Conservation (phyloP, 768 basidiomycete genomes). For the Hortiboletus campestris region DNA sequence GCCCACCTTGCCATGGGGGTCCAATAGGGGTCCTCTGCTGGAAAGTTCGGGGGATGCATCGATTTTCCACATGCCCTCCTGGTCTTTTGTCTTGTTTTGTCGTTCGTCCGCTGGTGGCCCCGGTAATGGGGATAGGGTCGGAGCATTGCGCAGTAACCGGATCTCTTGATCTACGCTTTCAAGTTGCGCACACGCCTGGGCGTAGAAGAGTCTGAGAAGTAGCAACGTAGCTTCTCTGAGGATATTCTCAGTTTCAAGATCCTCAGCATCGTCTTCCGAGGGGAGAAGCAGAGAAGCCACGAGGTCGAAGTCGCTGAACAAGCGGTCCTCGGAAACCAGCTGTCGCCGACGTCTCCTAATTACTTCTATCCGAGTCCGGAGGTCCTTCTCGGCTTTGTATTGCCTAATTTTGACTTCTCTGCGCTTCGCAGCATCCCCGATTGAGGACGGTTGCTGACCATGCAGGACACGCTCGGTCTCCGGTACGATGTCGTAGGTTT, state of each 20-base stretch:
- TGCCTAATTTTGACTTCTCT: constrained; percentile 91
- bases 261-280: constrained; percentile 40
- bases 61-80: constrained; percentile 69
- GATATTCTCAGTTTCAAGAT: constrained; percentile 61
- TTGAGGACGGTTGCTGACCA: constrained; percentile 43
- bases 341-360: constrained; percentile 55
- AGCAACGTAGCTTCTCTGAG: constrained; percentile 66
- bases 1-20: constrained; percentile 72
- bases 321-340: constrained; percentile 29
- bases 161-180: constrained; percentile 71
- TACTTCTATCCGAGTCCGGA: constrained; percentile 64
- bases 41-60: constrained; percentile 51
- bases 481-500: constrained; percentile 66
- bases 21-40: constrained; percentile 65
- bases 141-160: constrained; percentile 60
- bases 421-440: constrained; percentile 64
- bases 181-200: constrained; percentile 64
- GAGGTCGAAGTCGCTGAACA: constrained; percentile 57
- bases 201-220: constrained; percentile 71
- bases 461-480: constrained; percentile 58
- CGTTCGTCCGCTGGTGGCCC: constrained; percentile 36
- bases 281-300: constrained; percentile 60
- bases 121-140: constrained; percentile 36
- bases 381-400: constrained; percentile 81
- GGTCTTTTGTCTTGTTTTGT: constrained; percentile 39